Evolutionary conservation across 2,329 filamentous ascomycete species (phyloP).

Genomic region (Helotiales sp.): DNA sequence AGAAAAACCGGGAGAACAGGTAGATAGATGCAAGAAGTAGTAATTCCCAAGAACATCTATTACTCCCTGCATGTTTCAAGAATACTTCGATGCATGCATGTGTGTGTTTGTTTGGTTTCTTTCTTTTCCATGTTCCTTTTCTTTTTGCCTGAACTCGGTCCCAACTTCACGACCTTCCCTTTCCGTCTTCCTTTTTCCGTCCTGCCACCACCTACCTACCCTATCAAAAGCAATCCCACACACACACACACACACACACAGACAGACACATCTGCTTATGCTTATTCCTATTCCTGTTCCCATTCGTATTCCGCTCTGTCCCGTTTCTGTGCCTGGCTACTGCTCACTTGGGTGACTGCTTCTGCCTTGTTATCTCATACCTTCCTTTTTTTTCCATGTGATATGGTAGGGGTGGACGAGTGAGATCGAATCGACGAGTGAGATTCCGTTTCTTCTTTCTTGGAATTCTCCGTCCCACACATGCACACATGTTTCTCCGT

Average conservation of each 20-base stretch:
- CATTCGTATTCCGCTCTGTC: background rate
- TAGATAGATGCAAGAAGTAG: background rate
- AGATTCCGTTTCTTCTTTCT: background rate
- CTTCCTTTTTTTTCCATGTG: background rate
- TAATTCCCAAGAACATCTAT: background rate
- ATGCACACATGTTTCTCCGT: background rate
- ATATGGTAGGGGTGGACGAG: background rate
- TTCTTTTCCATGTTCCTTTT: background rate
- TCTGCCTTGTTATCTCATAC: background rate
- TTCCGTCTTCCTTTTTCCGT: background rate
- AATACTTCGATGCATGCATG: background rate
- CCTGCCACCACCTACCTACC: background rate
- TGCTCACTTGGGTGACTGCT: background rate
- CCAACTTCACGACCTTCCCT: background rate
- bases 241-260: background rate
- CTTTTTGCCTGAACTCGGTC: background rate
- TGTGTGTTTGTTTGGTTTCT: background rate
- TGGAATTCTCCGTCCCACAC: background rate
- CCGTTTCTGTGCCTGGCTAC: background rate
- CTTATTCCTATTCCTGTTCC: background rate
- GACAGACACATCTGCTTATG: background rate
- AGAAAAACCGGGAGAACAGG: background rate
- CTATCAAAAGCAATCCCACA: background rate
- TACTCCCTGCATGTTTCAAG: slow-evolving; percentile 8
- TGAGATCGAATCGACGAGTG: background rate